Evolutionary conservation across 371 early-diverging fungal genomes (phyloP), one percentile per base, ranked within the genome.

Genomic region (Apophysomyces ossiformis): DNA sequence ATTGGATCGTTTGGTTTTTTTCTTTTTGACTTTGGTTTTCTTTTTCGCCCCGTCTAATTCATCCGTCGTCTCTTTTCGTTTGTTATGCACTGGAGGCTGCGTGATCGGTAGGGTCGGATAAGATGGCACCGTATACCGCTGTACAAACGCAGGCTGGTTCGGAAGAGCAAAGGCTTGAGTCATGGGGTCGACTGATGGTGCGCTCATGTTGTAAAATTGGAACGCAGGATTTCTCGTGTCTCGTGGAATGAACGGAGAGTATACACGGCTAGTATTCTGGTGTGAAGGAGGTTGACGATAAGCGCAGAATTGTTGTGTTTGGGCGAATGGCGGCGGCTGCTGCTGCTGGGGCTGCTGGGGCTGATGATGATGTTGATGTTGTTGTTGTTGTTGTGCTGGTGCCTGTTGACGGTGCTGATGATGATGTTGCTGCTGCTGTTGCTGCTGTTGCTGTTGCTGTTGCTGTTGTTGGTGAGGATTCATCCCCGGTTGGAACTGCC

Each of bases 381-480:
- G 63, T 50, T 43, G 43, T 15, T 41, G 41, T 44, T 69, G 46
- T 41, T 50, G 45, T 56, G 59, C 37, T 60, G 26, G 46, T 35
- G 68, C 70, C 21, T 68, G 69, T 64, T 72, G 69, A 37, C 64
- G 63, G 61, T 69, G 45, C 61, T 69, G 60, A 41, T 61, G 60
- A 37, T 26, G 18, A 4, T 46, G 60, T 36, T 62, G 61, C 26
- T 71, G 41, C 60, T 63, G 46, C 45, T 46, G 60, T 36, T 62
- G 61, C 26, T 71, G 41, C 60, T 63, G 46, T 47, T 65, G 35
- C 60, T 58, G 67, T 60, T 64, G 45, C 50, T 61, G 44, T 0
- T 36, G 57, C 39, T 72, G 65, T 6, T 58, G 46, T n/a, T 43
- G 26, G 5, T 62, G 44, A 37, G 13, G 36, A 26, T 44, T n/a